phyloP scores from a whole-genome alignment of 2,329 filamentous ascomycete genomes.

The Neopestalotiopsis clavispora region DNA sequence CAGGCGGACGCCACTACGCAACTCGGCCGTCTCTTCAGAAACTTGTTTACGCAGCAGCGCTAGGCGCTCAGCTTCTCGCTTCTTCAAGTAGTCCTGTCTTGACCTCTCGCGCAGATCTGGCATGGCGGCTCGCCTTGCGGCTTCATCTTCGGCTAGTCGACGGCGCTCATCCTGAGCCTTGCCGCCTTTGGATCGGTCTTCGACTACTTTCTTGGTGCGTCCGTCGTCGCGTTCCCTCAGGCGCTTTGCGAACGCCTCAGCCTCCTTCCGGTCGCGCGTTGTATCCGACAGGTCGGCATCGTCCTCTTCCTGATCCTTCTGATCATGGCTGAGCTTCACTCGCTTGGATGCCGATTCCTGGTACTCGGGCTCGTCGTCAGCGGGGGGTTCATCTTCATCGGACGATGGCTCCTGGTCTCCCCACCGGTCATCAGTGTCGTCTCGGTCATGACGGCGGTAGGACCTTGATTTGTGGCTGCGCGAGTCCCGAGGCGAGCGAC shows the following conservation, averaged over 20 bases:
- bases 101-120: conserved; percentile 82
- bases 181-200: conserved; percentile 49
- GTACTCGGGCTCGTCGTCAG: conserved; percentile 62
- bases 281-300: conserved; percentile 64
- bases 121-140: conserved; percentile 72
- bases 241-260: conserved; percentile 80
- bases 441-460: conserved; percentile 42
- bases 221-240: conserved; percentile 74
- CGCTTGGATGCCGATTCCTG: conserved; percentile 74
- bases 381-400: conserved; percentile 48
- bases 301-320: conserved; percentile 30
- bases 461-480: conserved; percentile 42
- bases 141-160: conserved; percentile 69
- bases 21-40: conserved; percentile 81
- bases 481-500: conserved; percentile 35
- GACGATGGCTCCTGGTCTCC: conserved; percentile 72
- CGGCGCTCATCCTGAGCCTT: conserved; percentile 64
- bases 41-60: conserved; percentile 90
- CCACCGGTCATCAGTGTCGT: conserved; percentile 78
- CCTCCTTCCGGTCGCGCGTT: conserved; percentile 72
- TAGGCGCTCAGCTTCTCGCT: conserved; percentile 85
- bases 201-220: conserved; percentile 70
- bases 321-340: conserved; percentile 65
- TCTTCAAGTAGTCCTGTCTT: conserved; percentile 90
- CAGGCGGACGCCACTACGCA: conserved; percentile 75